Evolutionary conservation across 106 monocot species (phyloP), one percentile per base, ranked within the genome.

Genomic region (Dendrobium catenatum): DNA sequence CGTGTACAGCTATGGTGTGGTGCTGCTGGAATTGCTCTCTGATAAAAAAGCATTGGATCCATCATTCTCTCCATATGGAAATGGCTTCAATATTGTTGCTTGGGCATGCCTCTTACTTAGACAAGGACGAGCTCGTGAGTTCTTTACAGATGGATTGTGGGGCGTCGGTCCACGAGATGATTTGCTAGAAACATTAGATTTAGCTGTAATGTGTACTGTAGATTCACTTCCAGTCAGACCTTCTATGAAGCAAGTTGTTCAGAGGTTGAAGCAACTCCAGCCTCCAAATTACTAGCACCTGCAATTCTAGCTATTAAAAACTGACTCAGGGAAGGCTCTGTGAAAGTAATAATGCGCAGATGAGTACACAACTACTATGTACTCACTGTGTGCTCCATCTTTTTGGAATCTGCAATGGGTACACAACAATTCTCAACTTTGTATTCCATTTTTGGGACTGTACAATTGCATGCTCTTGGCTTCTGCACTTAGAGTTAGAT

Each of bases 241-340:
- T 1, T 84, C 90, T 20, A 93, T 93, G 93, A 93, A 90, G 82
- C 83, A 88, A 75, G 93, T 90, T 64, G 90, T 93, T 75, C 93
- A 88, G 55, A 79, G 90, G 56, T 64, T 93, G 79, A 93, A 88
- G 80, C 90, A 93, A 48, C 88, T 93, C 46, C 88, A 86, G 59
- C 88, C 88, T 2, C 88, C 89, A 33, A 86, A 61, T 3, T 80
- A 79, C 66, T 85, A 80, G 58, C 72, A 80, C 19, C 17, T 37
- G 37, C 2, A 37, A 0, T 37, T 37, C 37, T 37, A 37, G 37
- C 3, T 37, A 37, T 37, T 37, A 37, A 37, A 37, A 37, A 37
- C 37, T 37, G 37, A 37, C 37, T 37, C 37, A 37, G 3, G 37
- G 37, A 37, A 37, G 37, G 37, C 37, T 37, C 37, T 37, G 3